Conservation (phyloP, 495 filamentous ascomycete genomes). For the Talaromyces liani region DNA sequence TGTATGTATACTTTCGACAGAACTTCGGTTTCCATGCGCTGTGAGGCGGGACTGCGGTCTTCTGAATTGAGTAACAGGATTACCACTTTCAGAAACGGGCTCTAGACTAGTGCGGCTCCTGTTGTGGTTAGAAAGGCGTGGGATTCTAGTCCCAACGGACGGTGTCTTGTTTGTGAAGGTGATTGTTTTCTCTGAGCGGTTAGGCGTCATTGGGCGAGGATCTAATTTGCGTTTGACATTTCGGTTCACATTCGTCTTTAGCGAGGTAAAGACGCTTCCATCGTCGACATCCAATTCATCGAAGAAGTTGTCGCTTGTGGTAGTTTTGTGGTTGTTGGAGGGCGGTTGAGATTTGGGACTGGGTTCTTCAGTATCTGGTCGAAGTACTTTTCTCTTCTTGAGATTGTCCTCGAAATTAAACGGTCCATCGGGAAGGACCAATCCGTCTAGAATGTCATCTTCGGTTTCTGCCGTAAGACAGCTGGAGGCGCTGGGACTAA, state of each 20-base stretch:
- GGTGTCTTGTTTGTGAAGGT: constrained; percentile 72
- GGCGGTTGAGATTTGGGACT: constrained; percentile 6
- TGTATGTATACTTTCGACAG: constrained; percentile 54
- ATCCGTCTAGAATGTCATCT: constrained; percentile 79
- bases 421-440: constrained; percentile 75
- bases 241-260: constrained; percentile 79
- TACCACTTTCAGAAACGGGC: constrained; percentile 87
- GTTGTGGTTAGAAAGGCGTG: constrained; percentile 55
- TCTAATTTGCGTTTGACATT: constrained; percentile 80
- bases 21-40: constrained; percentile 58
- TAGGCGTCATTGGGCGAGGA: constrained; percentile 51
- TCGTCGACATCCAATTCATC: constrained; percentile 81
- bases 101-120: constrained; percentile 72
- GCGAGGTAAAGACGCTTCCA: constrained; percentile 70
- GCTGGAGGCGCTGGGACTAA: constrained; percentile 87
- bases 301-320: constrained; percentile 46
- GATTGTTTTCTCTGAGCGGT: constrained; percentile 70
- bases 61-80: constrained; percentile 50
- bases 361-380: constrained; percentile 20
- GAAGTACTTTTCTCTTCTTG: constrained; percentile 53
- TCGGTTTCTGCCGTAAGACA: constrained; percentile 90
- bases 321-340: constrained; percentile 5
- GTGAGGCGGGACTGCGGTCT: constrained; percentile 57
- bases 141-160: constrained; percentile 48
- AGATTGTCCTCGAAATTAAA: constrained; percentile 72